A percentile compares a stretch with the other conserved stretches of the same genome.
Evolutionary conservation across 73 alveolate genomes (phyloP).

Genomic region (Paramecium sexaurelia): DNA sequence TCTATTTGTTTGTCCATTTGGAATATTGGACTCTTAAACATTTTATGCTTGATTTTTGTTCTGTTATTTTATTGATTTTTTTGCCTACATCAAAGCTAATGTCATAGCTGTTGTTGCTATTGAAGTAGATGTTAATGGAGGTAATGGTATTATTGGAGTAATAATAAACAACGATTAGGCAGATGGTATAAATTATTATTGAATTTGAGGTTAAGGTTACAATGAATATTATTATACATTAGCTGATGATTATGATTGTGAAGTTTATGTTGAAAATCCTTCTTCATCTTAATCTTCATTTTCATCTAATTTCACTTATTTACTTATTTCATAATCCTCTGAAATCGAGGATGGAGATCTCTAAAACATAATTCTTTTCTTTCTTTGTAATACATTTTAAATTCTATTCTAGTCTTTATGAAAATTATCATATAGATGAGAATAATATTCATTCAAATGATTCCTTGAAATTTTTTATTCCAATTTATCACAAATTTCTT

Average conservation of each 20-base stretch:
- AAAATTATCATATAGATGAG: neutral
- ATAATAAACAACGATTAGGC: constrained; percentile 36
- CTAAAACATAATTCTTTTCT: neutral
- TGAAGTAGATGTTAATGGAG: constrained; percentile 33
- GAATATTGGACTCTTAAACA: neutral
- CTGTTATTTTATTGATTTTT: constrained; percentile 6
- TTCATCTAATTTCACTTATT: neutral
- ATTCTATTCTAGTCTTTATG: neutral
- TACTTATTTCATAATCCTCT: constrained; percentile 3
- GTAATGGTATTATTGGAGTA: neutral
- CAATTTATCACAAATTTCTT: constrained; percentile 44
- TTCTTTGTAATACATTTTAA: neutral
- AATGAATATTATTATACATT: neutral
- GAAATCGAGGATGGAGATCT: neutral
- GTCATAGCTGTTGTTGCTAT: constrained; percentile 6
- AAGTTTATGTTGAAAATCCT: constrained; percentile 11
- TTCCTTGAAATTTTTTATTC: neutral
- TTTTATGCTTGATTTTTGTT: neutral
- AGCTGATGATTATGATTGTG: constrained; percentile 5
- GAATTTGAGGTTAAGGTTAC: constrained; percentile 16
- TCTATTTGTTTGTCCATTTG: constrained; percentile 12
- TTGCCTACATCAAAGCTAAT: constrained; percentile 30
- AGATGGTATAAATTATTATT: constrained; percentile 9
- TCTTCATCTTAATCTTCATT: constrained; percentile 2
- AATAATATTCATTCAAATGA: neutral